A percentile compares a stretch with the other conserved stretches of the same genome.
Conservation (phyloP, 2,329 filamentous ascomycete species). For the Reticulascus tulasneorum region DNA sequence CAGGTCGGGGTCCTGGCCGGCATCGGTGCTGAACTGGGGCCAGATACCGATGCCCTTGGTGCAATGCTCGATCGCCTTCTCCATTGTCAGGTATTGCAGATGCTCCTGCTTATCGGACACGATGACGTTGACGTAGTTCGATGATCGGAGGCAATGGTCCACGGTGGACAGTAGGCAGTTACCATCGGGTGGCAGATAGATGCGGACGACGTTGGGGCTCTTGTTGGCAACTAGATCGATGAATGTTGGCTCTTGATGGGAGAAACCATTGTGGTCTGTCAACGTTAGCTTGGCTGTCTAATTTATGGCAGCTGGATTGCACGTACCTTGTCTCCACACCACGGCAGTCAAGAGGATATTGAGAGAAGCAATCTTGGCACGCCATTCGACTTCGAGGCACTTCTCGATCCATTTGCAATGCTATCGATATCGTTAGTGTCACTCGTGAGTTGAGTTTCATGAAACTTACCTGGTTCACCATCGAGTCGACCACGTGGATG, state of each 20-base stretch:
- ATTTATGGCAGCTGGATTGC: background rate
- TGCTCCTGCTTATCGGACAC: slow-evolving; percentile 79
- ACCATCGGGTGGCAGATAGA: slow-evolving; percentile 76
- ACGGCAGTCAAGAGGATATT: slow-evolving; percentile 77
- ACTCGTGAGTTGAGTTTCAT: background rate
- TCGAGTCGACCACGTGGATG: slow-evolving; percentile 24
- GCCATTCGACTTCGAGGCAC: slow-evolving; percentile 75
- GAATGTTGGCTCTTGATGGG: slow-evolving; percentile 77
- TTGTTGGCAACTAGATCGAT: slow-evolving; percentile 77
- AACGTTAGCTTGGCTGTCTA: background rate
- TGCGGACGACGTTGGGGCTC: slow-evolving; percentile 73
- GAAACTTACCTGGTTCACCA: no score
- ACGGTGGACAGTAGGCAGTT: slow-evolving; percentile 74
- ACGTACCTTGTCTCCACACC: slow-evolving; percentile 77
- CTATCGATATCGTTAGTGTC: slow-evolving; percentile 67
- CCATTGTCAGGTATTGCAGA: slow-evolving; percentile 71
- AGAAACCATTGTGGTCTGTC: slow-evolving; percentile 85
- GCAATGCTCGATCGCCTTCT: slow-evolving; percentile 70
- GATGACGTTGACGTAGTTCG: slow-evolving; percentile 78
- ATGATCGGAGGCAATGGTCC: slow-evolving; percentile 69
- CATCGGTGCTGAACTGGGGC: slow-evolving; percentile 71
- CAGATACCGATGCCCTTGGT: slow-evolving; percentile 76
- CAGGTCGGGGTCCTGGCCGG: slow-evolving; percentile 64
- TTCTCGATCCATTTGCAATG: slow-evolving; percentile 86
- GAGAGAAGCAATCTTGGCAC: slow-evolving; percentile 67